Percentiles rank a stretch among this genome's conserved stretches.
Evolutionary conservation across 2,329 filamentous ascomycete genomes (phyloP).

Genomic region (Aspergillus latus): DNA sequence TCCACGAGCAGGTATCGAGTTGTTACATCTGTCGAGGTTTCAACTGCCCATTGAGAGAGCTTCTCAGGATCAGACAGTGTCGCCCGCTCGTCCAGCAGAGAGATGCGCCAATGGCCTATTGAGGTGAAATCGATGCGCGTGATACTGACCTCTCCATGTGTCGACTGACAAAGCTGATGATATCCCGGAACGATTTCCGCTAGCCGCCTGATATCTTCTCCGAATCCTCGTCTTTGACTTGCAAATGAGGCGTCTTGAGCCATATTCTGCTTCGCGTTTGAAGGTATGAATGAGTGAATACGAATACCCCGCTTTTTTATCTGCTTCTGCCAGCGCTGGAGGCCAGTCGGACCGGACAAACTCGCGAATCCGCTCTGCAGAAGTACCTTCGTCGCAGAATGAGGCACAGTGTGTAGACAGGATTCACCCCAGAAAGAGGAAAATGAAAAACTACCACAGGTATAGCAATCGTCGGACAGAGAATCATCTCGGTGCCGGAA

Average conservation of each 20-base stretch:
- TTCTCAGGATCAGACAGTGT: neutral
- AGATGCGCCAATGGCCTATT: neutral
- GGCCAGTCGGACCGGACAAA: too few species aligned
- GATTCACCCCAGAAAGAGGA: too few species aligned
- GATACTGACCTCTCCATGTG: neutral
- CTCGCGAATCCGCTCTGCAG: too few species aligned
- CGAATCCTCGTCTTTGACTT: neutral
- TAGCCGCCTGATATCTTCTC: neutral
- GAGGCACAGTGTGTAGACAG: too few species aligned
- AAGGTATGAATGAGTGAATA: too few species aligned
- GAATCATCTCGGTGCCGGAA: too few species aligned
- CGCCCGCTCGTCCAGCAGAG: neutral
- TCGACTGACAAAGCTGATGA: neutral
- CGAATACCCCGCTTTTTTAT: too few species aligned
- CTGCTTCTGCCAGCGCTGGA: too few species aligned
- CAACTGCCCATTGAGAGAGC: neutral
- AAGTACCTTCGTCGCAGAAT: too few species aligned
- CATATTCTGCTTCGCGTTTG: neutral
- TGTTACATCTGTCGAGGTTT: too few species aligned
- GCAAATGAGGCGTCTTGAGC: neutral
- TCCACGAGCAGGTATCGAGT: conserved; percentile 1
- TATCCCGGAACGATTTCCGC: neutral
- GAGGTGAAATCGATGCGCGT: neutral
- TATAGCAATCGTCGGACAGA: too few species aligned
- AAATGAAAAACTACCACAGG: too few species aligned